These are phyloP conservation scores for Talaromyces nanjingensis DNA, from an alignment of 495 filamentous ascomycete genomes.

Conservation along the genomic window DNA sequence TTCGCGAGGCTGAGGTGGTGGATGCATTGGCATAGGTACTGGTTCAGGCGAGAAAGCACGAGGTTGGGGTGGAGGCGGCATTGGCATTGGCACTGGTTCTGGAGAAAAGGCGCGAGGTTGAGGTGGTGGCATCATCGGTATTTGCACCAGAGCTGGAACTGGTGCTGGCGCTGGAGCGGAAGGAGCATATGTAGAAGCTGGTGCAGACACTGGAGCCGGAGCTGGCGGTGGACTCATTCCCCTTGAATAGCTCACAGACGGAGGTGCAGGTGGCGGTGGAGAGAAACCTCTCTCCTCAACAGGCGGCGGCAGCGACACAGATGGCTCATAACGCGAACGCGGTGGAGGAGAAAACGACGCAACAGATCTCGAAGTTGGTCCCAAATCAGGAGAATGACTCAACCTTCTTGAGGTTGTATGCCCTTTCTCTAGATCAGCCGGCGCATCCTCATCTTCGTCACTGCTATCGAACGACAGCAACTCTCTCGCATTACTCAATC, in stretches of 20 bases:
- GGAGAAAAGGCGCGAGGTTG: neutral
- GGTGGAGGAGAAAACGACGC: neutral
- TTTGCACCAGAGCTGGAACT: conserved; percentile 4
- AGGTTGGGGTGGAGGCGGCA: conserved; percentile 4
- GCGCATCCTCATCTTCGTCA: neutral
- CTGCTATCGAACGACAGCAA: neutral
- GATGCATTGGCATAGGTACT: neutral
- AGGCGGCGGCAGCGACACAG: neutral
- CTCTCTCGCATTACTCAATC: neutral
- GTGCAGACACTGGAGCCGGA: neutral
- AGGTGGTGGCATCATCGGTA: neutral
- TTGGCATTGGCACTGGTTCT: conserved; percentile 4
- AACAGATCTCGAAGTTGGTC: neutral
- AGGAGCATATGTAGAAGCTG: conserved; percentile 10
- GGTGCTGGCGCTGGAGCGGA: conserved; percentile 8
- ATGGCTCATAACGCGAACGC: neutral
- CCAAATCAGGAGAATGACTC: neutral
- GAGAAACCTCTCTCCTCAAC: neutral
- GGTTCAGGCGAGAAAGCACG: neutral
- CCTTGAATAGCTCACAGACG: neutral
- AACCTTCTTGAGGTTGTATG: neutral
- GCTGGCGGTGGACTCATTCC: neutral
- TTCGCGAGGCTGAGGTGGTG: neutral
- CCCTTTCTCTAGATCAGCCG: too few species aligned
- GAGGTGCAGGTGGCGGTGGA: neutral